Evolutionary conservation across 805 yeast species (phyloP).

Genomic region (Sungouiozyma ichnusensis): DNA sequence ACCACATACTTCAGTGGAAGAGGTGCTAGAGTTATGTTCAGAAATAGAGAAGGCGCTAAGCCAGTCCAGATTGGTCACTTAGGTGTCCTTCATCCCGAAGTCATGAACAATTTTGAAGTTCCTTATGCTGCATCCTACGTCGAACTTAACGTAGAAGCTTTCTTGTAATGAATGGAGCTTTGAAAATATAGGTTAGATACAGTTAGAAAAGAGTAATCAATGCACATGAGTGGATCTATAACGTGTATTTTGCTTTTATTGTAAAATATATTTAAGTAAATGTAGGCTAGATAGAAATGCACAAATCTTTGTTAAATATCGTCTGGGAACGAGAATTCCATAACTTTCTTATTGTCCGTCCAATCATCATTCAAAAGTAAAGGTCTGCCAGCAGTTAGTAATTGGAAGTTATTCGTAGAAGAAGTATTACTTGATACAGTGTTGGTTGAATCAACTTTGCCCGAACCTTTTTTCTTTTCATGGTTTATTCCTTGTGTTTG

Average conservation of each 20-base stretch:
- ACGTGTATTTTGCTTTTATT: neutral
- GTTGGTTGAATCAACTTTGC: conserved; percentile 1
- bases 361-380: conserved; percentile 25
- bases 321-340: conserved; percentile 24
- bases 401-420: conserved; percentile 17
- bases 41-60: conserved; percentile 49
- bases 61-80: conserved; percentile 62
- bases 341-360: conserved; percentile 6
- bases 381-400: conserved; percentile 24
- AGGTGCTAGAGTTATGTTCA: conserved; percentile 80
- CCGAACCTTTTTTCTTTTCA: too few relatives aligned
- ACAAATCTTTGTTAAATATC: conserved; percentile 12
- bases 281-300: neutral
- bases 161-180: conserved; percentile 38
- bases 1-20: conserved; percentile 92
- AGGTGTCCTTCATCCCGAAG: conserved; percentile 96
- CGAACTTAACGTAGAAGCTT: conserved; percentile 82
- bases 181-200: neutral
- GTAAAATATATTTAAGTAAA: neutral
- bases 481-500: conserved; percentile 1
- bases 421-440: conserved; percentile 2
- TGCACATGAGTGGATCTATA: neutral
- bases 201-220: neutral
- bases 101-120: conserved; percentile 72
- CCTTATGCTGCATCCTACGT: conserved; percentile 89